Percentiles rank a stretch among this genome's conserved stretches.
Evolutionary conservation across 176 grass and related monocot genomes (phyloP).

Genomic region (Neostapfia colusana): DNA sequence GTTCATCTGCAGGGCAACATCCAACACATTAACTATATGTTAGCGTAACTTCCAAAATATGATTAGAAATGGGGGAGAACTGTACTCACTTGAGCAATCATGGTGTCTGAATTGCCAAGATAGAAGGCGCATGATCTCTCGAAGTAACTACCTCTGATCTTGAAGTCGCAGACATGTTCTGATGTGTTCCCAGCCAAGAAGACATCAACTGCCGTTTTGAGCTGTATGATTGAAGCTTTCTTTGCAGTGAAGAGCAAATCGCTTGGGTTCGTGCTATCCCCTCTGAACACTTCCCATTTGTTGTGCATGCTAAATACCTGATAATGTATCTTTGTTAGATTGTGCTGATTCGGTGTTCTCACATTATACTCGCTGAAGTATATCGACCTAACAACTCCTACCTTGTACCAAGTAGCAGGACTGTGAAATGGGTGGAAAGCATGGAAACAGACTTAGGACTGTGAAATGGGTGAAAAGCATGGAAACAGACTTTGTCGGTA

Average conservation of each 20-base stretch:
- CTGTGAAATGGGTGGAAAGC: neutral
- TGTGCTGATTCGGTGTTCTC: neutral
- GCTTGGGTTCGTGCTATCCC: conserved; percentile 46
- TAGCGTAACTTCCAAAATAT: neutral
- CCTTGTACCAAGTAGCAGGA: neutral
- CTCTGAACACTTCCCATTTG: conserved; percentile 65
- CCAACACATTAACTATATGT: neutral
- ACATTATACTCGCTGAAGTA: neutral
- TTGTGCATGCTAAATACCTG: conserved; percentile 58
- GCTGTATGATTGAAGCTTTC: conserved; percentile 54
- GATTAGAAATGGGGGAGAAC: neutral
- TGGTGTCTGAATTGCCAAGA: conserved; percentile 42
- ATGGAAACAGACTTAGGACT: no score
- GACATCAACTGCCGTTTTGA: conserved; percentile 62
- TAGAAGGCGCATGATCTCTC: conserved; percentile 51
- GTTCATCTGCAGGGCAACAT: conserved; percentile 48
- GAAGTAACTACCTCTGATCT: conserved; percentile 72
- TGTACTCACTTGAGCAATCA: conserved; percentile 59
- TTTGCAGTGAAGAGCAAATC: conserved; percentile 62
- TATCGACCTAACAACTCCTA: neutral
- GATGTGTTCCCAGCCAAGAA: conserved; percentile 65
- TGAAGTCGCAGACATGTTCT: conserved; percentile 52
- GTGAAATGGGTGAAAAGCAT: no score
- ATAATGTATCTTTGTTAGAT: neutral
- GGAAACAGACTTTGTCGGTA: no score